Evolutionary conservation across 2,329 filamentous ascomycete species (phyloP).

Genomic region (Colletotrichum simmondsii): DNA sequence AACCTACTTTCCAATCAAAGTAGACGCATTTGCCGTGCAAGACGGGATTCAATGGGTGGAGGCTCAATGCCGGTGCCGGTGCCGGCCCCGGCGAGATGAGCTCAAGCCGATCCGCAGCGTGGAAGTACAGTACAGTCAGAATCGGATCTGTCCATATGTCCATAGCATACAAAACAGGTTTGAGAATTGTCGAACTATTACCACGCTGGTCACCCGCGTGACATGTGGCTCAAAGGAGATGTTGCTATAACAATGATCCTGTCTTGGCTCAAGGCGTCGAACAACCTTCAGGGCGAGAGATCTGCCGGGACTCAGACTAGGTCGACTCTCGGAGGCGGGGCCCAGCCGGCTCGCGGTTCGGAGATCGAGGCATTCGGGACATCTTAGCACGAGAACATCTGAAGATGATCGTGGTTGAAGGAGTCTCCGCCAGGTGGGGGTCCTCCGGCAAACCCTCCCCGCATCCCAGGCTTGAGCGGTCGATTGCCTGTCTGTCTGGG

Average conservation of each 20-base stretch:
- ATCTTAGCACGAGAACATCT: not conserved
- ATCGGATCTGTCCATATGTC: not conserved
- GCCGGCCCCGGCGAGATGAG: not conserved
- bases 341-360: conserved; percentile 9
- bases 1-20: not conserved
- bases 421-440: not conserved
- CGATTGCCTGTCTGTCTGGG: not conserved
- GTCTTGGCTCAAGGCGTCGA: not conserved
- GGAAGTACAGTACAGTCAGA: not conserved
- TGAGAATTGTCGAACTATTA: not conserved
- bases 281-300: not conserved
- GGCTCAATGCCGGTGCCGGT: not conserved
- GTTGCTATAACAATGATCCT: not conserved
- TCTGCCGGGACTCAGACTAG: not conserved
- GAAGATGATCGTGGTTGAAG: not conserved
- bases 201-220: not conserved
- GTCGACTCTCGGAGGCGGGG: not conserved
- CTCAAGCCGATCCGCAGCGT: not conserved
- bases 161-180: not conserved
- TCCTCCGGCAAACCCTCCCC: not conserved
- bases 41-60: not conserved
- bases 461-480: conserved; percentile 3
- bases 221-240: not conserved
- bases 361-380: conserved; percentile 12
- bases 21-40: conserved; percentile 7